A percentile compares a stretch with the other conserved stretches of the same genome.
phyloP scores from a whole-genome alignment of 139 green algal species.

The Marvania coccoides region DNA sequence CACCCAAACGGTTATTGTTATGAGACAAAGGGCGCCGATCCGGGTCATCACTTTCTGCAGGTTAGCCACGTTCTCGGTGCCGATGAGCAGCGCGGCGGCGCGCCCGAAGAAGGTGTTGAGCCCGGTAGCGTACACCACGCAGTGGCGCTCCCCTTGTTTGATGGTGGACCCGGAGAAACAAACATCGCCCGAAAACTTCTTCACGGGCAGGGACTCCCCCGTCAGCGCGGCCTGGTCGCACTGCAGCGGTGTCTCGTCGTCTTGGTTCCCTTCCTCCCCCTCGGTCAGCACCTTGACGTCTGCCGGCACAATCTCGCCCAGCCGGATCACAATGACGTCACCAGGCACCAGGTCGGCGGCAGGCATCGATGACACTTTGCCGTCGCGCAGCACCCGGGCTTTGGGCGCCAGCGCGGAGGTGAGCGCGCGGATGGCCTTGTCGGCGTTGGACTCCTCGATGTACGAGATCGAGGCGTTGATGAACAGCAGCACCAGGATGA shows the following conservation, averaged over 20 bases:
- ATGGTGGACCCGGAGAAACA: slow-evolving; percentile 75
- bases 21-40: slow-evolving; percentile 73
- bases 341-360: slow-evolving; percentile 56
- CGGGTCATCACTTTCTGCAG: slow-evolving; percentile 80
- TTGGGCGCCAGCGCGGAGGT: slow-evolving; percentile 67
- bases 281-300: slow-evolving; percentile 77
- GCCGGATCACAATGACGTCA: slow-evolving; percentile 71
- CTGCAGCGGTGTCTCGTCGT: slow-evolving; percentile 62
- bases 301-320: slow-evolving; percentile 79
- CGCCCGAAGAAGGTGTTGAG: slow-evolving; percentile 87
- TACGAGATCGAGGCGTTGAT: slow-evolving; percentile 72
- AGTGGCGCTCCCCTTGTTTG: slow-evolving; percentile 81
- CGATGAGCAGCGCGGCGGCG: slow-evolving; percentile 65
- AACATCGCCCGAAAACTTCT: slow-evolving; percentile 73
- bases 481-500: slow-evolving; percentile 45
- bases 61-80: slow-evolving; percentile 74
- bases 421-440: slow-evolving; percentile 76
- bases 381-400: slow-evolving; percentile 51
- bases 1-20: slow-evolving; percentile 68
- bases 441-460: slow-evolving; percentile 65
- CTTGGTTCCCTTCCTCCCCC: slow-evolving; percentile 9
- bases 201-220: slow-evolving; percentile 78
- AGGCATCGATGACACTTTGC: slow-evolving; percentile 44
- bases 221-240: slow-evolving; percentile 79
- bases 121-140: slow-evolving; percentile 69